Evolutionary conservation across 148 eudicot species (phyloP).

Genomic region (Rhododendron vialii): DNA sequence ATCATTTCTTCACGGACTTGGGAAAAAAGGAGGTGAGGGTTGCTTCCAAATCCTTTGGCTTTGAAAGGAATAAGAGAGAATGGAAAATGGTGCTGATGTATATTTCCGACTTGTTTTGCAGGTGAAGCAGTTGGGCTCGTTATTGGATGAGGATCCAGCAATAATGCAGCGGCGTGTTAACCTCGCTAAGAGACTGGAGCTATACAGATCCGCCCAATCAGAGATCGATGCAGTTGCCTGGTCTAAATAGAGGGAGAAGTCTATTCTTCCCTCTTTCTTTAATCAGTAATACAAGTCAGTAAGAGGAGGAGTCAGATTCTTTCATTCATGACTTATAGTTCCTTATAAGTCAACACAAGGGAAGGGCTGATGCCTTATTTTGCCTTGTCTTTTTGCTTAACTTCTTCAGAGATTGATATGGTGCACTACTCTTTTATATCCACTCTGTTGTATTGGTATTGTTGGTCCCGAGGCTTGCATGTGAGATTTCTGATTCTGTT

Average conservation of each 20-base stretch:
- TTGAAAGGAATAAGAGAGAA: not conserved
- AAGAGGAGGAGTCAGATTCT: not conserved
- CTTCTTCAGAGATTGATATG: not conserved
- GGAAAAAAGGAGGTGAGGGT: slow-evolving; percentile 82
- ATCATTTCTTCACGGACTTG: slow-evolving; percentile 83
- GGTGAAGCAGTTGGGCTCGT: slow-evolving; percentile 65
- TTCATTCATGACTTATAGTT: not conserved
- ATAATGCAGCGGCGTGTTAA: slow-evolving; percentile 75
- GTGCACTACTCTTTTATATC: not conserved
- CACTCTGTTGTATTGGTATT: not conserved
- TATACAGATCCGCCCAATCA: slow-evolving; percentile 83
- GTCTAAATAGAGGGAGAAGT: slow-evolving; percentile 40
- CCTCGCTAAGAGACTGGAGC: slow-evolving; percentile 77
- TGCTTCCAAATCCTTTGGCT: not conserved
- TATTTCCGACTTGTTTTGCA: slow-evolving; percentile 24
- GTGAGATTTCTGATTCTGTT: not conserved
- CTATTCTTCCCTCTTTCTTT: not conserved
- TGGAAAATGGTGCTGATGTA: not conserved
- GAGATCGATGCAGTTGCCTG: slow-evolving; percentile 92
- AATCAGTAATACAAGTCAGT: not conserved
- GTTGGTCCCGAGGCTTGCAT: not conserved
- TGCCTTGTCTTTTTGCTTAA: not conserved
- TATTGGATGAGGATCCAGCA: slow-evolving; percentile 96
- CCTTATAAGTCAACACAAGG: not conserved
- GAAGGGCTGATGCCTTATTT: not conserved